These are phyloP conservation scores for Phyllosticta capitalensis DNA, from an alignment of 2,329 filamentous ascomycete genomes.

Conservation along the genomic window DNA sequence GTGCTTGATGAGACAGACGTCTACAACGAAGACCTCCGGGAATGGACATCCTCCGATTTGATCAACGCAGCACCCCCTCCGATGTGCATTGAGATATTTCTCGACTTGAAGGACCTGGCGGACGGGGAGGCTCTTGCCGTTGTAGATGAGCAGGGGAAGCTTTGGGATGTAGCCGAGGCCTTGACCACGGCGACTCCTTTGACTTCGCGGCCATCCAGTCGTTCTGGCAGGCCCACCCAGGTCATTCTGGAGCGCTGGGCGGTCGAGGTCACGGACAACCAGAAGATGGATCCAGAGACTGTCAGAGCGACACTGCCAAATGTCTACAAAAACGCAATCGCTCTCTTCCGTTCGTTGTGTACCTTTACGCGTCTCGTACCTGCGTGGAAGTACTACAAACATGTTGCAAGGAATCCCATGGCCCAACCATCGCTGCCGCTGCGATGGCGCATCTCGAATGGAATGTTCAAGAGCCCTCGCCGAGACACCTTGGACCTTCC, in stretches of 20 bases:
- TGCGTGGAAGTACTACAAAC: slow-evolving; percentile 74
- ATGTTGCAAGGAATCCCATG: slow-evolving; percentile 58
- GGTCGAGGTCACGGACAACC: slow-evolving; percentile 62
- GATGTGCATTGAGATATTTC: slow-evolving; percentile 80
- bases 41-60: slow-evolving; percentile 74
- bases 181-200: slow-evolving; percentile 53
- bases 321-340: slow-evolving; percentile 94
- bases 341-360: slow-evolving; percentile 85
- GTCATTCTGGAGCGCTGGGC: slow-evolving; percentile 87
- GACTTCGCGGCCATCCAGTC: slow-evolving; percentile 38
- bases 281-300: slow-evolving; percentile 39
- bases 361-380: slow-evolving; percentile 74
- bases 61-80: slow-evolving; percentile 69
- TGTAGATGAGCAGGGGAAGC: slow-evolving; percentile 79
- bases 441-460: slow-evolving; percentile 68
- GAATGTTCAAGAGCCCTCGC: slow-evolving; percentile 41
- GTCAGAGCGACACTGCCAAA: slow-evolving; percentile 51
- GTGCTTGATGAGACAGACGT: slow-evolving; percentile 88
- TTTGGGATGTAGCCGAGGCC: slow-evolving; percentile 84
- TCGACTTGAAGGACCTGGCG: slow-evolving; percentile 70
- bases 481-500: slow-evolving; percentile 64
- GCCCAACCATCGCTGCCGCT: slow-evolving; percentile 57
- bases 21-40: slow-evolving; percentile 68
- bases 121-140: slow-evolving; percentile 81
- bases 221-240: slow-evolving; percentile 46